Evolutionary conservation across 371 early-diverging fungal species (phyloP), one percentile per base, ranked within the genome.

Genomic region (Racocetra persica): DNA sequence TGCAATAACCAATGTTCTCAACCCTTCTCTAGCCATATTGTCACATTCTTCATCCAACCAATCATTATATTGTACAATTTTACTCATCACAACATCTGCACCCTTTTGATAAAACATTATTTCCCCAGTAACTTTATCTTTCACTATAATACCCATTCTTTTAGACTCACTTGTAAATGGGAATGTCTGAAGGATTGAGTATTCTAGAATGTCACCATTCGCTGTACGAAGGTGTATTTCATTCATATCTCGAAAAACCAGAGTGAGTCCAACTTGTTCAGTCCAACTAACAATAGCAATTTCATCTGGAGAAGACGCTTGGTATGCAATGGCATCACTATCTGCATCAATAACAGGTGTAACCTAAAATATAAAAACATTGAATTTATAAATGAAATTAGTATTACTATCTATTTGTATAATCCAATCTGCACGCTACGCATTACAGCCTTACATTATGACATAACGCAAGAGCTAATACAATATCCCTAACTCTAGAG

Each of bases 271-370:
- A 76, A 99, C 93, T 22, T 88, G 86, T 80, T 95, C 95, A 16
- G 97, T 95, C 98, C 97, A 99, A 81, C 94, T 91, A 20, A 99
- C 98, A 79, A 99, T 98, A 0, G 99, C 99, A 3, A 99, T 93
- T 85, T 99, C 99, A 87, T 99, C 99, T 10, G 99, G 99, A 45
- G 97, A 96, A n/a, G 98, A 94, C 0, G 99, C 99, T 85, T 99
- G 99, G 84, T 98, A 99, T 16, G 93, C 88, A 71, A 89, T 85
- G 24, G 81, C 82, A 28, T 87, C 90, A 80, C 87, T 85, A 4
- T 89, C 84, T 38, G 88, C 90, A 10, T 87, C 85, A 1, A 82
- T 63, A n/a, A 80, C 79, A 10, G 79, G 79, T 51, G 79, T 79
- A 6, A 79, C 79, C 79, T 79, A 45, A 69, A 60, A 45, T 7